Percentiles rank a stretch among this genome's conserved stretches.
Evolutionary conservation across 1,284 basidiomycete genomes (phyloP).

Genomic region (Peniophora sp.): DNA sequence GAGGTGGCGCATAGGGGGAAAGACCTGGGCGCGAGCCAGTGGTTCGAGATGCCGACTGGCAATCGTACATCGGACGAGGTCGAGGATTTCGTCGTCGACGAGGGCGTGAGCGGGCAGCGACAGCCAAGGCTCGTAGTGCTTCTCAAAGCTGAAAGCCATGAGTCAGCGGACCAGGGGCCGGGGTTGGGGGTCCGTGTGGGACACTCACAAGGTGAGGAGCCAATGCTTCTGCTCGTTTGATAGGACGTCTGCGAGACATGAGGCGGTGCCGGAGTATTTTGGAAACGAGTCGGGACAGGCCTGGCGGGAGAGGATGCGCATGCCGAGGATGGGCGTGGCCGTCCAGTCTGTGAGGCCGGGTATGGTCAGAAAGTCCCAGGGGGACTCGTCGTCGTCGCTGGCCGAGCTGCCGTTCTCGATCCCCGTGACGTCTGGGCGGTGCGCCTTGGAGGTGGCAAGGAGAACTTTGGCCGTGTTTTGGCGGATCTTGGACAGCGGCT

Average conservation of each 20-base stretch:
- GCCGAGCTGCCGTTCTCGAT: neutral
- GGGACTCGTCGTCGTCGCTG: conserved; percentile 6
- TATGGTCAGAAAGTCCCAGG: conserved; percentile 28
- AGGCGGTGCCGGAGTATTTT: neutral
- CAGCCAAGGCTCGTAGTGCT: conserved; percentile 34
- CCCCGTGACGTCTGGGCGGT: neutral
- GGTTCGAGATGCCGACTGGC: conserved; percentile 31
- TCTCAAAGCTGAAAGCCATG: conserved; percentile 27
- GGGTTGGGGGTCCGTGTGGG: neutral
- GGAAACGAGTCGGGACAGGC: conserved; percentile 7
- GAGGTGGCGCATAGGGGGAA: conserved; percentile 33
- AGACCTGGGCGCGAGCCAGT: conserved; percentile 24
- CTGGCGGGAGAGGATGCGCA: conserved; percentile 26
- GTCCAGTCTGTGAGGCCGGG: conserved; percentile 29
- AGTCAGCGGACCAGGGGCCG: conserved; percentile 3
- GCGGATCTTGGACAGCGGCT: conserved; percentile 10
- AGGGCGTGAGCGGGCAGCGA: conserved; percentile 22
- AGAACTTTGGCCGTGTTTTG: conserved; percentile 5
- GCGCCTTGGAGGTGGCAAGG: neutral
- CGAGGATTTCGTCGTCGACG: conserved; percentile 24
- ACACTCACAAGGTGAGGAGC: conserved; percentile 29
- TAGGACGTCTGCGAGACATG: conserved; percentile 23
- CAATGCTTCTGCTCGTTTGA: conserved; percentile 25
- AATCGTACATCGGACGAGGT: conserved; percentile 30
- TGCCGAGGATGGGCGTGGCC: conserved; percentile 31